A percentile compares a stretch with the other conserved stretches of the same genome.
phyloP scores from a whole-genome alignment of 1,284 basidiomycete species.

The Leccinum subspadiceum region DNA sequence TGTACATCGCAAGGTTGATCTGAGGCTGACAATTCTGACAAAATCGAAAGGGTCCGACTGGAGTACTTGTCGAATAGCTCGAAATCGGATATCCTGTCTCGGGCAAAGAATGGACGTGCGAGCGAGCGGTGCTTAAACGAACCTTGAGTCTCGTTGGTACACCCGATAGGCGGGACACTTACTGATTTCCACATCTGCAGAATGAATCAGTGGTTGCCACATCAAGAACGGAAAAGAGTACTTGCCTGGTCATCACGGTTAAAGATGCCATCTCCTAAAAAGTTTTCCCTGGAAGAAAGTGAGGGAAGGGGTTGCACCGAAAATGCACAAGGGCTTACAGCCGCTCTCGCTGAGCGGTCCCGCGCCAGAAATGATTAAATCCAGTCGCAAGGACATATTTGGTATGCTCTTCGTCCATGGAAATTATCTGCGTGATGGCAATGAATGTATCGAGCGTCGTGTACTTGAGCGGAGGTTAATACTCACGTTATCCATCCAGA shows the following conservation, averaged over 20 bases:
- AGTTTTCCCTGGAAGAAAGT: conserved; percentile 50
- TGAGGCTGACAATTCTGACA: conserved; percentile 40
- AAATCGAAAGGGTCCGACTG: conserved; percentile 46
- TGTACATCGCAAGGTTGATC: conserved; percentile 56
- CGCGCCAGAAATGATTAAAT: conserved; percentile 65
- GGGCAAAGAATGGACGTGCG: conserved; percentile 71
- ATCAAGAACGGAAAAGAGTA: conserved; percentile 7
- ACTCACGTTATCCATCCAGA: conserved; percentile 65
- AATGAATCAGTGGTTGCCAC: conserved; percentile 9
- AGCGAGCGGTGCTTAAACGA: conserved; percentile 56
- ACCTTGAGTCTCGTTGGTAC: conserved; percentile 6
- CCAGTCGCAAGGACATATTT: conserved; percentile 68
- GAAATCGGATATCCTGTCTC: conserved; percentile 68
- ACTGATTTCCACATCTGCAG: conserved; percentile 53
- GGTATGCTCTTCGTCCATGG: conserved; percentile 68
- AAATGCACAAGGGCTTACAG: conserved; percentile 43
- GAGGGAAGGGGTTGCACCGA: not conserved
- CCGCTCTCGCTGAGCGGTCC: conserved; percentile 57
- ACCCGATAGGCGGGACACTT: conserved; percentile 13
- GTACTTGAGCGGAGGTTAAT: not conserved
- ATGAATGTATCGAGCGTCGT: not conserved
- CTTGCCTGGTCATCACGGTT: conserved; percentile 67
- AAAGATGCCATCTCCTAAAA: conserved; percentile 71
- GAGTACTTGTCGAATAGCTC: conserved; percentile 62
- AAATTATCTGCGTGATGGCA: conserved; percentile 50